Evolutionary conservation across 2,329 filamentous ascomycete species (phyloP), one percentile per base, ranked within the genome.

Genomic region (Sarocladiaceae sp.): DNA sequence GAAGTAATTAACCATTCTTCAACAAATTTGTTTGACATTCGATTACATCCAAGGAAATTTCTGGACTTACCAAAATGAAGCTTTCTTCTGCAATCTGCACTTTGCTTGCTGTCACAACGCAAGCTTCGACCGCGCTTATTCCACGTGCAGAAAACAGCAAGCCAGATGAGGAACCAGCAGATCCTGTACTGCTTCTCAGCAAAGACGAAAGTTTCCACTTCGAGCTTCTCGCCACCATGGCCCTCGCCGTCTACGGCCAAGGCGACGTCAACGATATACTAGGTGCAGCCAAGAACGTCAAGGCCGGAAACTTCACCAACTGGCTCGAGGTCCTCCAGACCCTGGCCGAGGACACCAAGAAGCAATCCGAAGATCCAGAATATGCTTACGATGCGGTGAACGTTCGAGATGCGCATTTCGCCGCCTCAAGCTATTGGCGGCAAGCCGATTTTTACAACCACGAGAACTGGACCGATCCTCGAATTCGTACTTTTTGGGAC

Each of bases 371-470:
- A 44, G 55, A 56, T 42, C 15, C 54, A 23, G 35, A 53, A 26
- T 49, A 52, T 47, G 51, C 54, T 13, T 56, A 56, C 31, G 54
- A 57, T 28, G 42, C 52, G 13, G 13, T 56, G 2, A 56, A 56
- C 17, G 54, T 56, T 23, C 48, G 51, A 13, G 54, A 57, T 12
- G 39, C 55, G 28, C 57, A 52, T 50, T 73, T 74, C 58, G 61
- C 61, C 13, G 65, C 68, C 2, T 54, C 71, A 3, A 62, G 57
- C 3, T 74, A 74, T 59, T 73, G 64, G 56, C 65, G 71, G 18
- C 39, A 54, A 1, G 66, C 71, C 11, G 65, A 67, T 51, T 71
- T 70, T 58, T 73, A 64, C 57, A 58, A 71, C 20, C 64, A 67
- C 53, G 61, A 57, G 11, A 68, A 73, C 58, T 59, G 56, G 60